These are phyloP conservation scores for Arthrinium phaeospermum DNA, from an alignment of 2,329 filamentous ascomycete genomes.

Conservation along the genomic window DNA sequence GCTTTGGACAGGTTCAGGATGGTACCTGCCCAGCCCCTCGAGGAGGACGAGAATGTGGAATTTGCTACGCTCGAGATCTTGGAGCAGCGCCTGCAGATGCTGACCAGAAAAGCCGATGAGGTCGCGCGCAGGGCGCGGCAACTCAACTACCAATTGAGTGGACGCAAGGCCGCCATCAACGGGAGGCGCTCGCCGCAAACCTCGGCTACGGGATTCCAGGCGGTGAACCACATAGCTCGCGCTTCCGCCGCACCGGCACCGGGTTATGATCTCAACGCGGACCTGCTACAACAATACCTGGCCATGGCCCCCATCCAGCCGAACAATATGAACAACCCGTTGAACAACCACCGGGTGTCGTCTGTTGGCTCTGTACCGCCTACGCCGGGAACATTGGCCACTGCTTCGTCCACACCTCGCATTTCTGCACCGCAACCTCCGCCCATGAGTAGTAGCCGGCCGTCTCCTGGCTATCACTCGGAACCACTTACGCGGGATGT, in stretches of 20 bases:
- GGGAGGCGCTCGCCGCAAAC: constrained; percentile 58
- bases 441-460: constrained; percentile 34
- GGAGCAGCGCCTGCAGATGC: constrained; percentile 75
- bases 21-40: constrained; percentile 79
- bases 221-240: constrained; percentile 37
- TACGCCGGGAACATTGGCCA: constrained; percentile 23
- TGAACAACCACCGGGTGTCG: constrained; percentile 32
- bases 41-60: constrained; percentile 87
- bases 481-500: constrained; percentile 36
- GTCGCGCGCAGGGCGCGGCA: constrained; percentile 68
- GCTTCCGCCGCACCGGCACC: constrained; percentile 38
- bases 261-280: constrained; percentile 56
- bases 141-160: constrained; percentile 80
- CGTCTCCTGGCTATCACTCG: constrained; percentile 35
- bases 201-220: constrained; percentile 42
- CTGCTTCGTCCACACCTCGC: constrained; percentile 36
- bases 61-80: constrained; percentile 83
- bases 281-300: constrained; percentile 61
- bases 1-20: constrained; percentile 75
- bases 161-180: constrained; percentile 74
- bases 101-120: constrained; percentile 83
- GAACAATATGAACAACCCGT: constrained; percentile 2
- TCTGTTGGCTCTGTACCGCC: constrained; percentile 31
- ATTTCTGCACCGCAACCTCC: constrained; percentile 35
- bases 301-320: constrained; percentile 22